Evolutionary conservation across 768 basidiomycete genomes (phyloP), one percentile per base, ranked within the genome.

Genomic region (Amanita phalloides): DNA sequence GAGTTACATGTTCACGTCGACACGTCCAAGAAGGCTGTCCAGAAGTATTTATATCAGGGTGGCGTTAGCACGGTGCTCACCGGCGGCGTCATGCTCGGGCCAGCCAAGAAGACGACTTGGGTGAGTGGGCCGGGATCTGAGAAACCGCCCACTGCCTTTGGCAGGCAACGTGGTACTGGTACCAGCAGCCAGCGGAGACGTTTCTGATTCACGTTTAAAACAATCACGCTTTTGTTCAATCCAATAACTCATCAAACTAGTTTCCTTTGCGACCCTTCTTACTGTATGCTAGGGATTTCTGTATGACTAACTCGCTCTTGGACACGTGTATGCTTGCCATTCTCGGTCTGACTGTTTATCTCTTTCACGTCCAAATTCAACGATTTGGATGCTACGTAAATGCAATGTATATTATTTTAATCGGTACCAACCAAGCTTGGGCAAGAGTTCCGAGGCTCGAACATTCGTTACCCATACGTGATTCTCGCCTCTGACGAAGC

Each of bases 61-160:
- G 72, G 72, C 11, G 62, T 69, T 36, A 72, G 71, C 61, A 71
- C 65, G 54, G 68, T 70, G 32, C 66, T 72, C 45, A 69, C 67
- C 10, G 72, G 72, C 20, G 72, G 72, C 36, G 71, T 74, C 14
- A 74, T 72, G 72, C 69, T 74, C 35, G 72, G 70, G 10, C 42
- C 43, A 37, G 44, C 26, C 21, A 42, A 41, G 35, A 52, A 52
- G 35, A 14, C 21, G 13, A 11, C 25, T 6, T 17, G 9, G 21
- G 64, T 25, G 13, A 11, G 26, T 39, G 36, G 49, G 48, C 37
- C 14, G 2, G 36, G 14, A 23, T 32, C 23, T 13, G 49, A 32
- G 33, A 50, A 35, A 11, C 41, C n/a, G 21, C 17, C 17, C 17
- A 17, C 17, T 17, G 17, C 17, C 17, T 17, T 17, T 17, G 17